phyloP scores from a whole-genome alignment of 345 rosid genomes.

The Turritis glabra region DNA sequence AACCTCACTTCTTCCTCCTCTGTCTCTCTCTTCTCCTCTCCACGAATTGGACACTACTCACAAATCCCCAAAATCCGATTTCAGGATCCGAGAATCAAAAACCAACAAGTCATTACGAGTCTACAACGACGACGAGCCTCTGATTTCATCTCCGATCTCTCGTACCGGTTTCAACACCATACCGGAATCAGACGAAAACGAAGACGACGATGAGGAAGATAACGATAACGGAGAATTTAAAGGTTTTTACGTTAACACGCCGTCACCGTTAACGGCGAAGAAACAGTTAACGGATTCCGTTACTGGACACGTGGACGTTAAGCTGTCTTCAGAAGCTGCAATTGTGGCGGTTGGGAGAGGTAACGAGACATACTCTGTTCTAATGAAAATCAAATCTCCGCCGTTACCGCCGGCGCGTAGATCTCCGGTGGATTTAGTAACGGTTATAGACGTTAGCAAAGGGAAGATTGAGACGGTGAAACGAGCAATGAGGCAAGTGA shows the following conservation, averaged over 20 bases:
- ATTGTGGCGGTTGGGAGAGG: conserved; percentile 59
- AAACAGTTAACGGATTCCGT: conserved; percentile 5
- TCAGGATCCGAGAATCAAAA: conserved; percentile 29
- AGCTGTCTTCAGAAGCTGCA: conserved; percentile 69
- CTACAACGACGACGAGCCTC: conserved; percentile 83
- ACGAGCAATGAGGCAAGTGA: conserved; percentile 57
- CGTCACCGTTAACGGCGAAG: conserved; percentile 30
- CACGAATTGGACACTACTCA: conserved; percentile 7
- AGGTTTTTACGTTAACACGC: conserved; percentile 56
- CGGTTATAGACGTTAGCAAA: conserved; percentile 73
- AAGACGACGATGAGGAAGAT: conserved; percentile 40
- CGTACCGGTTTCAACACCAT: conserved; percentile 66
- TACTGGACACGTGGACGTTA: conserved; percentile 46
- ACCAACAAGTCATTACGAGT: conserved; percentile 48
- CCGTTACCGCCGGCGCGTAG: conserved; percentile 41
- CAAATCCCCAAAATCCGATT: conserved; percentile 28
- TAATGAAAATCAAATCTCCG: conserved; percentile 65
- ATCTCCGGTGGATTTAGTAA: conserved; percentile 70
- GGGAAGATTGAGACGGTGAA: conserved; percentile 57
- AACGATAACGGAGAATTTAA: conserved; percentile 46
- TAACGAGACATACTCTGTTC: conserved; percentile 54
- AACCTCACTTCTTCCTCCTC: conserved; percentile 46
- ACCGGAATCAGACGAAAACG: conserved; percentile 74
- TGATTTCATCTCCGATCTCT: conserved; percentile 61
- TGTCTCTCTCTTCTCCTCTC: conserved; percentile 32